Conservation (phyloP, 139 green algal genomes). For the Tetradesmus lagerheimii region DNA sequence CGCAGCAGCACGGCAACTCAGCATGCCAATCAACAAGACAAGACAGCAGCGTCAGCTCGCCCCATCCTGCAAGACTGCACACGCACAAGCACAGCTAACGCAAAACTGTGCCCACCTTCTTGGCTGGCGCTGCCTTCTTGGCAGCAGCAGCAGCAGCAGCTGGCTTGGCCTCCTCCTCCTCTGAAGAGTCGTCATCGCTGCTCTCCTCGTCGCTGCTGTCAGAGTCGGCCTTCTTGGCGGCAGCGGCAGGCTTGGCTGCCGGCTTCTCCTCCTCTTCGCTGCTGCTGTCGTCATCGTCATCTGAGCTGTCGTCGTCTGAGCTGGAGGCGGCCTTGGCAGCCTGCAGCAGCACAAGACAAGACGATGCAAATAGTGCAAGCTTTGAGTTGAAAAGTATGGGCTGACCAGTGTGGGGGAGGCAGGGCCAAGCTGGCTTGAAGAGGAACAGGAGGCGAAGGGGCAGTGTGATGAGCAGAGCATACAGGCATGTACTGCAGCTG, state of each 20-base stretch:
- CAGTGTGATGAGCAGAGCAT: too few species aligned
- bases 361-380: too few species aligned
- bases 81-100: neutral
- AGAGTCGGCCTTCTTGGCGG: neutral
- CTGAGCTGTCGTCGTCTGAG: neutral
- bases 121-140: neutral
- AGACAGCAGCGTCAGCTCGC: neutral
- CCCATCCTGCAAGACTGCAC: neutral
- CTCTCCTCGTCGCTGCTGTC: constrained; percentile 13
- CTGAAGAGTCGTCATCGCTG: neutral
- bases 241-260: constrained; percentile 16
- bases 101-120: neutral
- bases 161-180: constrained; percentile 39
- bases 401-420: too few species aligned
- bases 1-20: too few species aligned
- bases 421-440: too few species aligned
- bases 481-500: too few species aligned
- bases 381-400: too few species aligned
- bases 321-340: neutral
- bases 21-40: neutral
- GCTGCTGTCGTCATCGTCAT: neutral
- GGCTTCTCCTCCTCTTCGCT: constrained; percentile 33
- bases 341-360: neutral
- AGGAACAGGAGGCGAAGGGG: too few species aligned
- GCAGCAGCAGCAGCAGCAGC: constrained; percentile 11